phyloP scores from a whole-genome alignment of 176 grass and related monocot species.

The Cymbopogon citratus region DNA sequence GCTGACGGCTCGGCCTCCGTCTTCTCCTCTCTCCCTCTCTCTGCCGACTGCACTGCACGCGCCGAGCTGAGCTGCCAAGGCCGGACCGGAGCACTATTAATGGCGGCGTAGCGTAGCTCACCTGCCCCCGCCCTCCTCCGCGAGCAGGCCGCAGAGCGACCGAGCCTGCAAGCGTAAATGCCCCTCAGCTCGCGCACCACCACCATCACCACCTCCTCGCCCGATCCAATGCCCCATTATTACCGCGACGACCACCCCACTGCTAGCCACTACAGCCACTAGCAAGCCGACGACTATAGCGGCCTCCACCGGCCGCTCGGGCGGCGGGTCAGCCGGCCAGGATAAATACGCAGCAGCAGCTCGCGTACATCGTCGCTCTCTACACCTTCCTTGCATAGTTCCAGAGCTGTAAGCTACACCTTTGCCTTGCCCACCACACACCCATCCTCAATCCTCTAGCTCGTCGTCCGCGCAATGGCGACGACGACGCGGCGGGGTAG shows the following conservation, averaged over 20 bases:
- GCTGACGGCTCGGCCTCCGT: background rate
- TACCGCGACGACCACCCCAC: conserved; percentile 21
- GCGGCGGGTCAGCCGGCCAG: background rate
- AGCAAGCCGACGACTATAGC: background rate
- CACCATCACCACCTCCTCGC: conserved; percentile 6
- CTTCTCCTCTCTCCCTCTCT: background rate
- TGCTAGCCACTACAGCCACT: background rate
- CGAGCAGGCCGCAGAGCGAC: background rate
- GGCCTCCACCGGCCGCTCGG: background rate
- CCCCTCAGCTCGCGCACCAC: background rate
- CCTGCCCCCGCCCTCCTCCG: background rate
- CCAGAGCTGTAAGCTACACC: background rate
- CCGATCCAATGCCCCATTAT: conserved; percentile 39
- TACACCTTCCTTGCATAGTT: background rate
- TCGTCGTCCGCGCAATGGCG: background rate
- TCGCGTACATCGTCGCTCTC: background rate
- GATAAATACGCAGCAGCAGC: background rate
- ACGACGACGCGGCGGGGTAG: too few species aligned
- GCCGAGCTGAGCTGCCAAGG: background rate
- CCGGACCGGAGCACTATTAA: conserved; percentile 35
- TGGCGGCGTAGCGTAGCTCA: conserved; percentile 42
- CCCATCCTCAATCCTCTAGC: background rate
- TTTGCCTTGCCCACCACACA: background rate
- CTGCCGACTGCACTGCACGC: background rate
- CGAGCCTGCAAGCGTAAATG: background rate